Percentiles rank a stretch among this genome's conserved stretches.
phyloP scores from a whole-genome alignment of 2,329 filamentous ascomycete species.

The Colletotrichum melonis region DNA sequence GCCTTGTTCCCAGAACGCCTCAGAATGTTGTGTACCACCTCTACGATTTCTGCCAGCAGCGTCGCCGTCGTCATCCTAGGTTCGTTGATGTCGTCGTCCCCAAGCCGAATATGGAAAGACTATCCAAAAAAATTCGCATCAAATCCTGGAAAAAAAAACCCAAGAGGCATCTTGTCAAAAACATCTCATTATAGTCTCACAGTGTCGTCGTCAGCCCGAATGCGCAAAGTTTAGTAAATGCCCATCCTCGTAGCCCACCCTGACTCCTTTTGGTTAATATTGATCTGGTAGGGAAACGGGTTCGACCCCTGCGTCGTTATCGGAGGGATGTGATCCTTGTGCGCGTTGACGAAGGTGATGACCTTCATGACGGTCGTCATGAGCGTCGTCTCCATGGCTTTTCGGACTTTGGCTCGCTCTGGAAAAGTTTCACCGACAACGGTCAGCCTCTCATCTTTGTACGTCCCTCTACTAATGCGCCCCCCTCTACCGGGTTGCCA shows the following conservation, averaged over 20 bases:
- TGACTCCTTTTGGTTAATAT: conserved; percentile 84
- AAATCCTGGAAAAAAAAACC: background rate
- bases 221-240: conserved; percentile 60
- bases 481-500: no score
- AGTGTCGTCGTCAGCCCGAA: no score
- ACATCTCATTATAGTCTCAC: background rate
- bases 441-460: background rate
- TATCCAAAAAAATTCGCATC: background rate
- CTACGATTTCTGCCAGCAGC: background rate
- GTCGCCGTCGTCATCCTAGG: background rate
- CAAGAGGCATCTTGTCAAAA: background rate
- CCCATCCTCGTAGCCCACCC: conserved; percentile 85
- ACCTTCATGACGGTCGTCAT: conserved; percentile 91
- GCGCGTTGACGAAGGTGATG: conserved; percentile 84
- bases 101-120: background rate
- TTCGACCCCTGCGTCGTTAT: conserved; percentile 95
- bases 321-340: conserved; percentile 96
- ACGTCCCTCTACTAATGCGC: no score
- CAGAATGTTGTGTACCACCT: background rate
- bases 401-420: conserved; percentile 90
- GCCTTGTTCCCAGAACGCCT: conserved; percentile 6
- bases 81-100: background rate
- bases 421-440: background rate
- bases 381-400: conserved; percentile 90
- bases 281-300: conserved; percentile 94